phyloP scores from a whole-genome alignment of 768 basidiomycete genomes.

The Tulasnella sp. region DNA sequence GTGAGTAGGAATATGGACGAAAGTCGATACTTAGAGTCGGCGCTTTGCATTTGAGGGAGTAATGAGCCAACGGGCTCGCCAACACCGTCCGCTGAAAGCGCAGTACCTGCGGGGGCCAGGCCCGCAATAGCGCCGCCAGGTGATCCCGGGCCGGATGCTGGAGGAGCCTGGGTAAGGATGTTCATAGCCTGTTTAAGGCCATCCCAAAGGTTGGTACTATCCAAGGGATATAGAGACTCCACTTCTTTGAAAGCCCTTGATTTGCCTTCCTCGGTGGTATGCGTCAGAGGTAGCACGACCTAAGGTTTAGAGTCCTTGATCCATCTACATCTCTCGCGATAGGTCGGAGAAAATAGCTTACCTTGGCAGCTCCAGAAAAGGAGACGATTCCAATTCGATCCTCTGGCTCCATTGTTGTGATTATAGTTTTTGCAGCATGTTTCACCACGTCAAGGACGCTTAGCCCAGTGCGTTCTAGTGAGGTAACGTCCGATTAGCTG shows the following conservation, averaged over 20 bases:
- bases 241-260: slow-evolving; percentile 9
- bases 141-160: no score
- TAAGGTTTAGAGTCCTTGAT: no score
- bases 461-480: no score
- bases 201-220: slow-evolving; percentile 29
- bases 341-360: not conserved
- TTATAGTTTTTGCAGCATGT: slow-evolving; percentile 27
- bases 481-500: no score
- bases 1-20: slow-evolving; percentile 29
- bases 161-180: slow-evolving; percentile 1
- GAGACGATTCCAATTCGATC: slow-evolving; percentile 28
- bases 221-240: slow-evolving; percentile 9
- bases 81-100: no score
- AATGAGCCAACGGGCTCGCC: not conserved
- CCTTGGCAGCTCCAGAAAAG: slow-evolving; percentile 22
- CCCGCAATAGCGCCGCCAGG: not conserved
- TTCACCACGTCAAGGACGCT: slow-evolving; percentile 20
- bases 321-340: no score
- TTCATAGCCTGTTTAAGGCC: slow-evolving; percentile 28
- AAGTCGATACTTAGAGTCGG: slow-evolving; percentile 11
- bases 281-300: not conserved
- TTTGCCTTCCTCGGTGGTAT: not conserved
- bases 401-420: slow-evolving; percentile 19
- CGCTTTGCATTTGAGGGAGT: not conserved
- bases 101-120: no score